Percentiles rank a stretch among this genome's conserved stretches.
Evolutionary conservation across 176 grass and related monocot genomes (phyloP).

Genomic region (Triticum urartu): DNA sequence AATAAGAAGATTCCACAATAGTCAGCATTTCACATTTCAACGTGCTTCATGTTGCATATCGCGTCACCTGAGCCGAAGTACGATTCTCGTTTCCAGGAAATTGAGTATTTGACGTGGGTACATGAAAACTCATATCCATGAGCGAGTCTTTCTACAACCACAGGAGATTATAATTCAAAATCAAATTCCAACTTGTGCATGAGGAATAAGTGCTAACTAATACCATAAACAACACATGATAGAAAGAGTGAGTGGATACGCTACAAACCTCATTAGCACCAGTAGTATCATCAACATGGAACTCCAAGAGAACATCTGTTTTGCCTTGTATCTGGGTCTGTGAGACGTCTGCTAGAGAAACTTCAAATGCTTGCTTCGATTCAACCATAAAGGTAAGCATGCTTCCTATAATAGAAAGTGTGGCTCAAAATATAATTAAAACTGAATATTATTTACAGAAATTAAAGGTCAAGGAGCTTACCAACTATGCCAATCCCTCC

Average conservation of each 20-base stretch:
- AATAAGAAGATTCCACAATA: constrained; percentile 4
- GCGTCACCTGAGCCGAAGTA: constrained; percentile 74
- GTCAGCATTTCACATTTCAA: background rate
- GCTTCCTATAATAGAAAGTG: constrained; percentile 57
- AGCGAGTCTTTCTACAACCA: constrained; percentile 78
- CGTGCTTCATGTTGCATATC: constrained; percentile 7
- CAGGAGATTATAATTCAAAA: constrained; percentile 13
- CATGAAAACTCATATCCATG: constrained; percentile 96
- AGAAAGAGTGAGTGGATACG: constrained; percentile 1
- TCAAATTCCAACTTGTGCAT: background rate
- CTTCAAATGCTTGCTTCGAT: constrained; percentile 95
- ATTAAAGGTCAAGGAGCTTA: constrained; percentile 23
- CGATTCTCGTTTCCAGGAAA: constrained; percentile 75
- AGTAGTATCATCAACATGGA: constrained; percentile 97
- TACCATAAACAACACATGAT: background rate
- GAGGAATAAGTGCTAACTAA: constrained; percentile 16
- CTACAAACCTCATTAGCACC: constrained; percentile 82
- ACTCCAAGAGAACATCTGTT: constrained; percentile 95
- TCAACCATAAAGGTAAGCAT: constrained; percentile 90
- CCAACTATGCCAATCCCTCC: constrained; percentile 84
- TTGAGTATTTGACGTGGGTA: constrained; percentile 80
- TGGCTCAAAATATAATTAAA: background rate
- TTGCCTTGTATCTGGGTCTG: constrained; percentile 99
- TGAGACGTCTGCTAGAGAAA: constrained; percentile 87
- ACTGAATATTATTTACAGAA: constrained; percentile 25